Base-by-base conservation (phyloP, 2,329 filamentous ascomycete genomes). In the Ceratocystis cacaofunesta region DNA sequence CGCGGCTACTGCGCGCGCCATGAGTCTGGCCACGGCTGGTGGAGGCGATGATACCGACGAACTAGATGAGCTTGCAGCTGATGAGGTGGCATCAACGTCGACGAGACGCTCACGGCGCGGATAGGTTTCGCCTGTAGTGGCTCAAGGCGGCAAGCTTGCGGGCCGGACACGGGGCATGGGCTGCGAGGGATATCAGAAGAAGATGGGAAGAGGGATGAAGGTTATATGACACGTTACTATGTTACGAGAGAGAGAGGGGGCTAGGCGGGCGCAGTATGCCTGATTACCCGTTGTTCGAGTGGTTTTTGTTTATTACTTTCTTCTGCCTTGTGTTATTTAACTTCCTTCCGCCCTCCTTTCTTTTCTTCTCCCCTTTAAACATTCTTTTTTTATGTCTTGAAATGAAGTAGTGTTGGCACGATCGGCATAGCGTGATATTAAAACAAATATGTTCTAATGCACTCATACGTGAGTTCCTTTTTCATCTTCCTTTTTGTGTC, bases 11-110 rank as follows among this genome's bases (percentile, higher is more conserved):
- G 2, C 71, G 71, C 72, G 2, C 19, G 65, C 61, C 12, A 58
- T 66, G 61, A 77, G 76, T 62, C 74, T 75, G 8, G 74, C 75
- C 12, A 48, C 61, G 8, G 75, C 74, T 1, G 74, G 74, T 1
- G 78, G 77, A 2, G 79, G 80, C 61, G 76, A 77, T 65, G 80
- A 75, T 28, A 76, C 75, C 1, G 79, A 80, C 65, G 79, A 81
- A 15, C 78, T 80, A 60, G 79, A 81, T 61, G 79, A 81, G 65
- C 70, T 75, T 67, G 73, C 74, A 2, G 76, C 75, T 2, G 79
- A 82, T 57, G 76, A 68, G 30, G 67, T 61, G 50, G 63, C 60
- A 19, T 65, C 65, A 19, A 66, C 62, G 30, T 62, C 64, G 32
- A 63, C 63, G 32, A 66, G 68, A 52, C 61, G 67, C 60, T 67